Conservation (phyloP, 495 filamentous ascomycete genomes). For the Penicillium ochrochloron region DNA sequence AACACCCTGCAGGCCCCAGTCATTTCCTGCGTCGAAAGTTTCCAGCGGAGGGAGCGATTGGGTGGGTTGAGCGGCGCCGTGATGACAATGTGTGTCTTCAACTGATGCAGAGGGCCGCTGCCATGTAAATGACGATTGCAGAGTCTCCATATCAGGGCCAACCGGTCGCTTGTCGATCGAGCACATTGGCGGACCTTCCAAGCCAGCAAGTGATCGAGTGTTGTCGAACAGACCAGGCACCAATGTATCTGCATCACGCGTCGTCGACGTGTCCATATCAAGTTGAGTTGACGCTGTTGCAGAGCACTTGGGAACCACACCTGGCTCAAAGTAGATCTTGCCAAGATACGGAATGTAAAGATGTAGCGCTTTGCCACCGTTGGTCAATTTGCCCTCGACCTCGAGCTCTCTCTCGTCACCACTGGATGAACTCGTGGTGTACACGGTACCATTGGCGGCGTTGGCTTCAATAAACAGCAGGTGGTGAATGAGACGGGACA, state of each 20-base stretch:
- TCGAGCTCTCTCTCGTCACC: constrained; percentile 19
- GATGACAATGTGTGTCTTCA: not conserved
- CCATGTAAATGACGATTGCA: not conserved
- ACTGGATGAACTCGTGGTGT: constrained; percentile 27
- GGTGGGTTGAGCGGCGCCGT: not conserved
- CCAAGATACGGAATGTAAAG: constrained; percentile 49
- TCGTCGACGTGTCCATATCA: constrained; percentile 7
- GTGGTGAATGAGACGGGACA: constrained; percentile 44
- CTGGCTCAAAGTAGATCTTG: constrained; percentile 37
- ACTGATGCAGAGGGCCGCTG: not conserved
- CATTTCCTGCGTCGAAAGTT: constrained; percentile 13
- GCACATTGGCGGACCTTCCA: not conserved
- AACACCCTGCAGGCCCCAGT: constrained; percentile 34
- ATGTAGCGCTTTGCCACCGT: constrained; percentile 22
- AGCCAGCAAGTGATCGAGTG: constrained; percentile 1
- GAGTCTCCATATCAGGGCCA: not conserved
- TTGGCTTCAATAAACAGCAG: constrained; percentile 33
- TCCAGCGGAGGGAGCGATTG: constrained; percentile 10
- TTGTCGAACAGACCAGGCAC: constrained; percentile 2
- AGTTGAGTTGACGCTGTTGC: not conserved
- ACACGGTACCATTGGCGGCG: constrained; percentile 27
- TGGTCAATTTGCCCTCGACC: constrained; percentile 13
- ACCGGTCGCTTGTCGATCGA: too few species aligned
- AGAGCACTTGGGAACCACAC: constrained; percentile 13
- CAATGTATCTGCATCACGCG: constrained; percentile 1